A percentile compares a stretch with the other conserved stretches of the same genome.
phyloP scores from a whole-genome alignment of 352 stramenopile species.

The Elongisporangium undulatum region DNA sequence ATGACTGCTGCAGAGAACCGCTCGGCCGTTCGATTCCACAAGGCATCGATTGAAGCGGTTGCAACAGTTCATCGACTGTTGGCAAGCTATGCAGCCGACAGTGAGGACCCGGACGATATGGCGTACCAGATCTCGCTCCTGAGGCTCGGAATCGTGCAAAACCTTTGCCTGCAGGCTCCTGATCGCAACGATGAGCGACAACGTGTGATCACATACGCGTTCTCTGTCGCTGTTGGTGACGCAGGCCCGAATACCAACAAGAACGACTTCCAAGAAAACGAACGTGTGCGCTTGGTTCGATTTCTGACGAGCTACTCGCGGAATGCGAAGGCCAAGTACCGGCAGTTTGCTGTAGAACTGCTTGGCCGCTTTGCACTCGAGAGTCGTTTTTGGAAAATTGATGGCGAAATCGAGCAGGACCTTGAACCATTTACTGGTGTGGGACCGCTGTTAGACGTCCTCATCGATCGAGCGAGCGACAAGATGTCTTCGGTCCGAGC shows the following conservation, averaged over 20 bases:
- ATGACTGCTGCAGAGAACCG: slow-evolving; percentile 42
- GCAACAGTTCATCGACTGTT: slow-evolving; percentile 24
- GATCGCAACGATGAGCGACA: slow-evolving; percentile 69
- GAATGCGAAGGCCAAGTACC: slow-evolving; percentile 66
- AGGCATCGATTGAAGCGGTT: slow-evolving; percentile 50
- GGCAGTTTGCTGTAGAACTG: slow-evolving; percentile 80
- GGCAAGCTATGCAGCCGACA: slow-evolving; percentile 13
- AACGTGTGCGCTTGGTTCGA: slow-evolving; percentile 50
- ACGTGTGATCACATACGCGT: slow-evolving; percentile 53
- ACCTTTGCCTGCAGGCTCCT: slow-evolving; percentile 72
- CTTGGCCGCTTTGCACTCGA: slow-evolving; percentile 64
- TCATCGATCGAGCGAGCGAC: slow-evolving; percentile 71
- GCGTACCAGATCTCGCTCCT: slow-evolving; percentile 39
- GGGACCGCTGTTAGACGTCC: slow-evolving; percentile 52
- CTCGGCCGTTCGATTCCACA: slow-evolving; percentile 61
- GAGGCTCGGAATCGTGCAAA: slow-evolving; percentile 58
- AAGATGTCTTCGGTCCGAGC: slow-evolving; percentile 77
- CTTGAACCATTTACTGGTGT: slow-evolving; percentile 48
- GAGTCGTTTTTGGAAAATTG: slow-evolving; percentile 46
- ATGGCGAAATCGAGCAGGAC: slow-evolving; percentile 14
- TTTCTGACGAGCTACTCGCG: slow-evolving; percentile 78
- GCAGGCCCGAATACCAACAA: slow-evolving; percentile 3
- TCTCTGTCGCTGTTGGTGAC: slow-evolving; percentile 29
- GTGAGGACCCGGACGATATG: slow-evolving; percentile 22
- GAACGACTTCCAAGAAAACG: slow-evolving; percentile 35